Base-by-base conservation (phyloP, 257 asterid genomes). In the Penstemon davidsonii region DNA sequence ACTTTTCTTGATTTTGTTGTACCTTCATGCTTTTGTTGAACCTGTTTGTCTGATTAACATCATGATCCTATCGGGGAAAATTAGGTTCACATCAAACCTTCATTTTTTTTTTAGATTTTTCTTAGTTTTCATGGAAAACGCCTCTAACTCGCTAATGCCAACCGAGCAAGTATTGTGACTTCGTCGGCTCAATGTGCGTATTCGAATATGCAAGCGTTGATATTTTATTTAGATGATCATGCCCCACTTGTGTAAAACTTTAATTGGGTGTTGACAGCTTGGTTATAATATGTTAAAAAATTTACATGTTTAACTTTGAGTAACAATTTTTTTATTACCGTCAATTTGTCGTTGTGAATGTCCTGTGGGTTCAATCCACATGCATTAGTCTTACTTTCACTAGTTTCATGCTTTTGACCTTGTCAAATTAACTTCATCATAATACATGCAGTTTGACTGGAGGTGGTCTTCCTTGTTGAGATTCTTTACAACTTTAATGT, bases 391-490 rank as follows among this genome's bases (percentile, higher is more conserved):
- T 33, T 50, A 0, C 25, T 45, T 62, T 64, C 60, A n/a, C 69
- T 43, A 37, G 15, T 11, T 49, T 51, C 37, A 60, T 3, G 19
- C 12, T 52, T 51, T 57, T 58, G 4, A 55, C 42, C 49, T 9
- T 13, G 3, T 19, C 15, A 0, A 49, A 4, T 49, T 49, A 1
- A 49, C 52, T 7, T 49, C 4, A 5, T 10, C 54, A 49, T 10
- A 49, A 15, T 15, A 10, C 8, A 49, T 66, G 72, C 59, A 42
- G 44, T 70, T 61, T 52, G 47, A 15, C 55, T 56, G 37, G 55
- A 64, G 59, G 41, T 39, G 41, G 60, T 59, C 7, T 53, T 58
- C 47, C 64, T 38, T 62, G 43, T 47, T 42, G 3, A 46, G 66
- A 45, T 37, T 52, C 7, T 37, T 11, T 45, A 45, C 33, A 47